Base-by-base conservation (phyloP, 352 stramenopile species). In the Phytophthora pluvialis region DNA sequence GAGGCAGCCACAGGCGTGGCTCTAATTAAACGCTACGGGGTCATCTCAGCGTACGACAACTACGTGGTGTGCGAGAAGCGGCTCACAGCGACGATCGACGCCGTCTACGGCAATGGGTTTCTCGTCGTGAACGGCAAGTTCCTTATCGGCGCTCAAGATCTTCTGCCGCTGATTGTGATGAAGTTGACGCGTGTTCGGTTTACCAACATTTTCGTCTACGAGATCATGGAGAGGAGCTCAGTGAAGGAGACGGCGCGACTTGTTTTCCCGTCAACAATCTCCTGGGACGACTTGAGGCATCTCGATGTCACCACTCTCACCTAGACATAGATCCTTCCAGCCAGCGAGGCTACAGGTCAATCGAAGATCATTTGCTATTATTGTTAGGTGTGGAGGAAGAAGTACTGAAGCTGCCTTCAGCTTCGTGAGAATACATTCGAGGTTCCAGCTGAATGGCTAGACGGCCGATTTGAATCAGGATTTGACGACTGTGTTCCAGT, bases 71-170 rank as follows among this genome's bases (percentile, higher is more conserved):
- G 39, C 12, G 59, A 70, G 3, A 69, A 57, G 21, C 46, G 63
- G 5, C 53, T 60, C 39, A 69, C 47, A 8, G 68, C 72, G 11
- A 70, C 62, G 51, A 54, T 21, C 21, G 21, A 21, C 21, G 21
- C 21, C 21, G 21, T 21, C 2, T 21, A 21, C 21, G 21, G 21
- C 36, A 77, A 63, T 33, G 69, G 73, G 0, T 83, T 70, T 35
- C 51, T 83, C 16, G 59, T 80, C 33, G 53, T 47, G 2, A 75
- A 79, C 10, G 45, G 49, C 13, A 74, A 72, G 26, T 78, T 68
- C 49, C 25, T 80, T 3, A 62, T 80, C 35, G 51, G 50, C 1
- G 69, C 64, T n/a, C 46, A 64, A 28, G 72, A 80, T 47, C 49
- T 77, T n/a, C 48, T 67, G 12, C 25, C 63, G 5, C 50, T 77